Evolutionary conservation across 2,329 filamentous ascomycete genomes (phyloP), one percentile per base, ranked within the genome.

Genomic region (Ambrosiella cleistominuta): DNA sequence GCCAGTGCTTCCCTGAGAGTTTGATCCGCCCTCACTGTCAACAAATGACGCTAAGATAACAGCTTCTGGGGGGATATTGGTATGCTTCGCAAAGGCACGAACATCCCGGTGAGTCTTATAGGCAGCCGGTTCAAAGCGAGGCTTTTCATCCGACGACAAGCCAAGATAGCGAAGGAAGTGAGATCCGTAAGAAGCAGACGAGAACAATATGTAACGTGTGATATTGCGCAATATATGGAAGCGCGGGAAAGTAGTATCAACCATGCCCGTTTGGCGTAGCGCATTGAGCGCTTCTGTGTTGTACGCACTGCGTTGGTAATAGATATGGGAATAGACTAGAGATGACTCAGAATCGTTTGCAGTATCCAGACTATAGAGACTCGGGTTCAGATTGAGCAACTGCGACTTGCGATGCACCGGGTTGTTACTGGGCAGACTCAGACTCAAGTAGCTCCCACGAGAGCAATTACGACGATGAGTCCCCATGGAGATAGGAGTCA

Each of bases 41-140:
- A 85, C 78, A 64, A 85, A 86, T 0, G 84, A 87, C 0, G 83
- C 83, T 2, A 88, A 69, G 1, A 88, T 70, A 51, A 85, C 77
- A 55, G 76, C 82, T 45, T 75, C 72, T 0, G 78, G 70, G 2
- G 77, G 73, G 0, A 80, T 73, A 53, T 78, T 74, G 0, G 81
- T 82, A 64, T 85, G 81, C 52, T 77, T 76, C 0, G 79, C 79
- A 64, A 84, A 85, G 2, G 79, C 80, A 4, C 79, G 75, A 37
- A 84, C 73, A 63, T 85, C 80, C 56, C 75, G 71, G 64, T 84
- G 80, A 1, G 73, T 76, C 56, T 73, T 72, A 61, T 77, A 72
- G 57, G 70, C 65, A 13, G 69, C 68, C 36, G 69, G 69, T 36
- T 59, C 50, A 17, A 62, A 62, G 9, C 73, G 58, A 1, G 69